Conservation (phyloP, 2,329 filamentous ascomycete species). For the Penicillium concentricum region DNA sequence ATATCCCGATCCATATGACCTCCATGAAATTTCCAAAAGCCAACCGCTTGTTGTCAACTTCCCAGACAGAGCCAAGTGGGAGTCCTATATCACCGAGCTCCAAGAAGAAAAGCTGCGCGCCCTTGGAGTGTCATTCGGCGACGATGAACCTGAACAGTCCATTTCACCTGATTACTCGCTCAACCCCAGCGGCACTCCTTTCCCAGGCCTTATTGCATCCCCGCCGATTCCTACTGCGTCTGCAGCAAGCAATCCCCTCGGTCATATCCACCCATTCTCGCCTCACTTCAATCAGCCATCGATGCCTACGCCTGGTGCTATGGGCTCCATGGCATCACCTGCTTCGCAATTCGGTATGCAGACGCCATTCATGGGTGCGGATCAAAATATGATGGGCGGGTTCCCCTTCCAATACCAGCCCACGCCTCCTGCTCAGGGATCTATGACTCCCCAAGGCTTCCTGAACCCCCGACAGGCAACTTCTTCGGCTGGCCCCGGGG, state of each 20-base stretch:
- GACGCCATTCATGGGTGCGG: conserved; percentile 58
- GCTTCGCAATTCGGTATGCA: conserved; percentile 62
- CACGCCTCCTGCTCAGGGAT: conserved; percentile 52
- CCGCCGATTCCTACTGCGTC: conserved; percentile 80
- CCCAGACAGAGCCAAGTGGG: conserved; percentile 59
- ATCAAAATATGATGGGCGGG: conserved; percentile 61
- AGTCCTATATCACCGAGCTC: conserved; percentile 76
- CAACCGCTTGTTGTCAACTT: conserved; percentile 40
- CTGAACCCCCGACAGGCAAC: conserved; percentile 40
- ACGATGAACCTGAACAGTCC: conserved; percentile 67
- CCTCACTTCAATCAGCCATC: conserved; percentile 57
- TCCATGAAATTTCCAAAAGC: conserved; percentile 34
- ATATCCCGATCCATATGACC: conserved; percentile 44
- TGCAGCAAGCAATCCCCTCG: conserved; percentile 67
- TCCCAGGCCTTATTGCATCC: conserved; percentile 75
- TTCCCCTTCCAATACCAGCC: conserved; percentile 67
- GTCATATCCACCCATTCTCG: conserved; percentile 62
- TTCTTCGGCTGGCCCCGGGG: conserved; percentile 61
- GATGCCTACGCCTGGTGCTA: conserved; percentile 61
- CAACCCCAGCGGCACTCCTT: conserved; percentile 66
- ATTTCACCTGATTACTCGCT: conserved; percentile 66
- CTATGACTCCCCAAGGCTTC: conserved; percentile 45
- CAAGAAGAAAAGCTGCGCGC: conserved; percentile 91
- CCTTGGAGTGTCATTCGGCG: conserved; percentile 78
- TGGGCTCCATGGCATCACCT: conserved; percentile 69